These are phyloP conservation scores for Cylindrotheca closterium DNA, from an alignment of 108 stramenopile genomes.

Conservation along the genomic window DNA sequence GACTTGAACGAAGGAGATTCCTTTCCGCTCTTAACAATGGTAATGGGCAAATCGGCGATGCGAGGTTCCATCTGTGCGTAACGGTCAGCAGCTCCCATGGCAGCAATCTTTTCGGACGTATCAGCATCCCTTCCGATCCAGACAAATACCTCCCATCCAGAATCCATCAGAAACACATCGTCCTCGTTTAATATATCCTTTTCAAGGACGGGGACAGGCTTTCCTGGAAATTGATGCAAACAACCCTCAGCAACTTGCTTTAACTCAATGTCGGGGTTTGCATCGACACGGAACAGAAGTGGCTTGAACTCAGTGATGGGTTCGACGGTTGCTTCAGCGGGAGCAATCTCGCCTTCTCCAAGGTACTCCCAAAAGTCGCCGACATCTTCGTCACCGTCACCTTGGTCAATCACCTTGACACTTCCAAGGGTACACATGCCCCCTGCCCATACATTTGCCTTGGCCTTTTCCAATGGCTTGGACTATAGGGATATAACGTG, in stretches of 20 bases:
- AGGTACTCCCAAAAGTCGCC: constrained; percentile 83
- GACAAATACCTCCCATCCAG: constrained; percentile 64
- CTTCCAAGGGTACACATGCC: constrained; percentile 43
- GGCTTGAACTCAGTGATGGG: constrained; percentile 28
- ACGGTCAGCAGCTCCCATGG: constrained; percentile 47
- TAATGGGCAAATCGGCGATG: constrained; percentile 30
- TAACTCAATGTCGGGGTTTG: constrained; percentile 36
- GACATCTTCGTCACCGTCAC: constrained; percentile 50
- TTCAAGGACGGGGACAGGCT: constrained; percentile 8
- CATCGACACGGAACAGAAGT: constrained; percentile 49
- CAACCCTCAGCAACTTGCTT: constrained; percentile 45
- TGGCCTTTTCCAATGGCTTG: constrained; percentile 33
- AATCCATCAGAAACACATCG: constrained; percentile 77
- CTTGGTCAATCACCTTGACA: constrained; percentile 30
- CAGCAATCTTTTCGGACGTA: constrained; percentile 63
- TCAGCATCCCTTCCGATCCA: constrained; percentile 79
- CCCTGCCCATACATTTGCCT: constrained; percentile 27
- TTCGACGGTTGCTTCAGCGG: constrained; percentile 39
- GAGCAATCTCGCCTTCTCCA: constrained; percentile 59
- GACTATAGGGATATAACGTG: constrained; percentile 13
- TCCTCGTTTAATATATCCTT: constrained; percentile 47
- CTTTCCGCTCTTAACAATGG: constrained; percentile 37
- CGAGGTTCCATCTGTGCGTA: constrained; percentile 37
- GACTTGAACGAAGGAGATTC: constrained; percentile 16
- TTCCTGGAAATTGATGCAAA: constrained; percentile 15